A percentile compares a stretch with the other conserved stretches of the same genome.
phyloP scores from a whole-genome alignment of 306 rosid species.

The Biancaea sappan region DNA sequence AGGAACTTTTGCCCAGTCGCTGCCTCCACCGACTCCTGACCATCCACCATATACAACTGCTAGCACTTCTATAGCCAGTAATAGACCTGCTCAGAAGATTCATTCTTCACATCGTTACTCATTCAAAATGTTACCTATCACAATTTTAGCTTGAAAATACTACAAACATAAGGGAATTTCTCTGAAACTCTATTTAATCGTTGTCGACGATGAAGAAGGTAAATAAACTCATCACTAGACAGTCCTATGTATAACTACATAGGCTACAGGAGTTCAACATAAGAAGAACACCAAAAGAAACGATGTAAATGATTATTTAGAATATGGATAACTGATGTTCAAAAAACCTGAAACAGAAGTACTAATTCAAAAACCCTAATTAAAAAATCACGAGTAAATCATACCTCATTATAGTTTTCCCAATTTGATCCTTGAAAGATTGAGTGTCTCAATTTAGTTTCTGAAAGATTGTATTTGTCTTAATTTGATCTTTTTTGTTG shows the following conservation, averaged over 20 bases:
- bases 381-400: too few relatives aligned
- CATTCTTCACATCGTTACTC: conserved; percentile 1
- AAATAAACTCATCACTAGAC: neutral
- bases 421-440: too few relatives aligned
- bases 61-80: conserved; percentile 61
- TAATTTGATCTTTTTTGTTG: too few relatives aligned
- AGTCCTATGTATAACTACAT: neutral
- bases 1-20: conserved; percentile 64
- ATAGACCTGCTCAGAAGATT: conserved; percentile 53
- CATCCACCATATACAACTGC: conserved; percentile 59
- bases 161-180: neutral
- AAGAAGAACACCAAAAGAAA: neutral
- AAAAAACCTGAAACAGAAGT: too few relatives aligned
- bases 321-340: too few relatives aligned
- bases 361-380: neutral
- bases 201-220: neutral
- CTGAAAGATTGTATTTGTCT: too few relatives aligned
- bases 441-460: too few relatives aligned
- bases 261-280: neutral
- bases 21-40: conserved; percentile 52
- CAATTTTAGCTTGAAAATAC: neutral
- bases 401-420: too few relatives aligned
- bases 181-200: neutral
- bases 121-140: neutral
- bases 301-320: too few relatives aligned